These are phyloP conservation scores for Perkinsus chesapeaki DNA, from an alignment of 169 alveolate genomes.

Conservation along the genomic window DNA sequence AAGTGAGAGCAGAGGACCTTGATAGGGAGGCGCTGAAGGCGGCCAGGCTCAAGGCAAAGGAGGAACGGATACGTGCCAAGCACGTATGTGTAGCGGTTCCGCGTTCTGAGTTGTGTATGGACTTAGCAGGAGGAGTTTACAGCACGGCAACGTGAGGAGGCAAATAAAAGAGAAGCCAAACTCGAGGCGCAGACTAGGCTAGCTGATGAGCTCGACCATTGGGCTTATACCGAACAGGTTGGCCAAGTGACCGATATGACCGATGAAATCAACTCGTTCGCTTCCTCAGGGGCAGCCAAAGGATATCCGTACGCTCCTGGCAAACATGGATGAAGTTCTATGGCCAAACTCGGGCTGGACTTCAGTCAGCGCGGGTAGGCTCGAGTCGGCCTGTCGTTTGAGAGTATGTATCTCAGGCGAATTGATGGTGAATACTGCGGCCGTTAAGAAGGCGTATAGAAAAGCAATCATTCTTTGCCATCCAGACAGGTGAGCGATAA, in stretches of 20 bases:
- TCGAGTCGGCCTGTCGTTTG: neutral
- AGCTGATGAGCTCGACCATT: neutral
- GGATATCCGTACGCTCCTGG: neutral
- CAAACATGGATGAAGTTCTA: neutral
- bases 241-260: neutral
- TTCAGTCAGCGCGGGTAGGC: neutral
- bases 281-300: neutral
- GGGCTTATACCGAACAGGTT: neutral
- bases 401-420: neutral
- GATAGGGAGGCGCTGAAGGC: neutral
- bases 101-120: neutral
- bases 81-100: neutral
- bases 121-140: neutral
- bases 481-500: conserved; percentile 35
- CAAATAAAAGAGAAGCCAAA: neutral
- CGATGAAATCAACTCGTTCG: neutral
- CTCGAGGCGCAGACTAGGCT: neutral
- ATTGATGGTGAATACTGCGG: conserved; percentile 26
- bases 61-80: neutral
- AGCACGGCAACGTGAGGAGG: neutral
- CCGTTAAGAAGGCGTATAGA: conserved; percentile 44
- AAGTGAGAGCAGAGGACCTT: neutral
- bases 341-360: neutral
- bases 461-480: conserved; percentile 49
- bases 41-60: neutral